Conservation (phyloP, 139 green algal species). For the Chlamydomonas incerta region DNA sequence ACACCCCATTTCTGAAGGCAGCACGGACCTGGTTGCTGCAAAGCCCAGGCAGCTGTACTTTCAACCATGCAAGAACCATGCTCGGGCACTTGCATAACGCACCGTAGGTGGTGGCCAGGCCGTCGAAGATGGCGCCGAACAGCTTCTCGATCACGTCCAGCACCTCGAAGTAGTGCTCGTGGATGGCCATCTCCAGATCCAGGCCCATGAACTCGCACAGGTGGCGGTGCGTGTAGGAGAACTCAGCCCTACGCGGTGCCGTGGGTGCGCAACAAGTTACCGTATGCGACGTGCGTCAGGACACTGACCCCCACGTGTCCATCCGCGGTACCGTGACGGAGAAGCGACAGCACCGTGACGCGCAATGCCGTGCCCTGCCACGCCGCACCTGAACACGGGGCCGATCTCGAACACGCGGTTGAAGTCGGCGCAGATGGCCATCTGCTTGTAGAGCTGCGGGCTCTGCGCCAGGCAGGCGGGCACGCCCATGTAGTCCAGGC, state of each 20-base stretch:
- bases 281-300: too few species aligned
- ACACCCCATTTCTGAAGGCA: too few species aligned
- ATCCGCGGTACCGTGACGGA: too few species aligned
- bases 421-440: conserved; percentile 96
- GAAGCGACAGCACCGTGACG: too few species aligned
- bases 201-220: conserved; percentile 98
- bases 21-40: too few species aligned
- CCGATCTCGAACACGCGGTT: conserved; percentile 96
- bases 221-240: conserved; percentile 97
- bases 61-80: too few species aligned
- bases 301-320: too few species aligned
- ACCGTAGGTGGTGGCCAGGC: conserved; percentile 73
- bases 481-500: conserved; percentile 95
- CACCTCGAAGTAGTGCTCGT: conserved; percentile 97
- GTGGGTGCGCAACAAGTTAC: too few species aligned
- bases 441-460: conserved; percentile 99
- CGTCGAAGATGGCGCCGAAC: conserved; percentile 95
- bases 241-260: conserved; percentile 87
- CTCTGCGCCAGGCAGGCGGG: conserved; percentile 91
- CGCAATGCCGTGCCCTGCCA: too few species aligned
- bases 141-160: conserved; percentile 95
- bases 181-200: conserved; percentile 98
- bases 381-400: conserved; percentile 94
- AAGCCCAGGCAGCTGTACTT: too few species aligned
- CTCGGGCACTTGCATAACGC: too few species aligned